phyloP scores from a whole-genome alignment of 345 rosid species.

The Limnanthes douglasii region DNA sequence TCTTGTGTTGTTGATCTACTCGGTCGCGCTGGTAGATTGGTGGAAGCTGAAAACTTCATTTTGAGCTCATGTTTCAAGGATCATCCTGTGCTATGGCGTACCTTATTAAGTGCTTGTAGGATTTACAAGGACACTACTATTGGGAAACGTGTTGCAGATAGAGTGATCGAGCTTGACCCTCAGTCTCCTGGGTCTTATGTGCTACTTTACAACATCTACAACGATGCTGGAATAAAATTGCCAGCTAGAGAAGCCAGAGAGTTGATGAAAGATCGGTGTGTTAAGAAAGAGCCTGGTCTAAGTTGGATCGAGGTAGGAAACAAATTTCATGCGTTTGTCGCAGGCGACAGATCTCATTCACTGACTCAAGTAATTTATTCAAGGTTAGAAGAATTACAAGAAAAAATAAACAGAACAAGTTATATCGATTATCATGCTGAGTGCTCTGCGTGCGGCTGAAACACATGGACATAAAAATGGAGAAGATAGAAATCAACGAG shows the following conservation, averaged over 20 bases:
- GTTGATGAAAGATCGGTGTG: constrained; percentile 20
- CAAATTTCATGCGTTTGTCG: constrained; percentile 14
- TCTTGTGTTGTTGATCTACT: constrained; percentile 34
- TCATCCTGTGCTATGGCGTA: constrained; percentile 34
- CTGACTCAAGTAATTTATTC: constrained; percentile 11
- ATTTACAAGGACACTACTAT: constrained; percentile 15
- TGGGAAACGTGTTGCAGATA: constrained; percentile 27
- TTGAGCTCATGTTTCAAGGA: constrained; percentile 20
- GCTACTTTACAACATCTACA: constrained; percentile 24
- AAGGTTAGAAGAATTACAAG: constrained; percentile 14
- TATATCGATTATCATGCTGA: no score
- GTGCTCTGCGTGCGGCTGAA: no score
- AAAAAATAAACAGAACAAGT: constrained; percentile 14
- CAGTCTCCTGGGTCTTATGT: constrained; percentile 30
- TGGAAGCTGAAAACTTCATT: constrained; percentile 28
- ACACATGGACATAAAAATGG: no score
- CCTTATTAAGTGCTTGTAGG: constrained; percentile 37
- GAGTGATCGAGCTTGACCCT: constrained; percentile 29
- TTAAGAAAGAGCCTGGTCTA: constrained; percentile 39
- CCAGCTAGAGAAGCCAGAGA: constrained; percentile 20
- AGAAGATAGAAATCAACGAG: no score
- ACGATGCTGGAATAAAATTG: constrained; percentile 19
- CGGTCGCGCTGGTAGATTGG: constrained; percentile 26
- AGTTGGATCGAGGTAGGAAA: constrained; percentile 30
- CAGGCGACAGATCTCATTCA: constrained; percentile 18